Base-by-base conservation (phyloP, 2,329 filamentous ascomycete genomes). In the Tricladium varicosporioides region DNA sequence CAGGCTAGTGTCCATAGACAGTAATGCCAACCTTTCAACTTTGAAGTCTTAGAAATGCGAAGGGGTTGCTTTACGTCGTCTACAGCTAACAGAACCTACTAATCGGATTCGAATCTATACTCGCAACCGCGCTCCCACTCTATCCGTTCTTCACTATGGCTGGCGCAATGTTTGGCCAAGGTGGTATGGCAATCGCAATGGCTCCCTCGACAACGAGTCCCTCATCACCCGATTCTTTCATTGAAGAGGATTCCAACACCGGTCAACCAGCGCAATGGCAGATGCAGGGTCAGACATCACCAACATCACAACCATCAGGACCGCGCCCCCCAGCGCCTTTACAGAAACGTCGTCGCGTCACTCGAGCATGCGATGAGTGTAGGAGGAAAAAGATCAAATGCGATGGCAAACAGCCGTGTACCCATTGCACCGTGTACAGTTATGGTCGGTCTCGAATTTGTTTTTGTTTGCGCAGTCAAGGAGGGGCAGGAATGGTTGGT, bases 361-460 rank as follows among this genome's bases (percentile, higher is more conserved):
- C 89, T 16, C 80, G 90, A 66, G 89, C 89, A 43, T 93, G 89
- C 73, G 89, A 92, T 66, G 88, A 92, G 72, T 93, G 89, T 70
- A 82, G 89, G 56, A 82, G 89, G 64, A 93, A 93, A 72, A 93
- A 93, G 74, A 93, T 93, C 69, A 93, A 92, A 71, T 93, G 89
- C 66, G 89, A 92, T 71, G 89, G 89, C 65, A 91, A 92, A 72
- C 89, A 92, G 71, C 90, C 90, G 9, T 94, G 90, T 74, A 97
- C 92, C 0, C 94, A 97, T 74, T 99, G 94, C 73, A 96, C 92
- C 10, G 92, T 97, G 50, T 99, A 99, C 74, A 97, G 92, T 72
- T 99, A 99, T 78, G 93, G 94, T 97, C 81, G 70, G 81, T 67
- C 32, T 56, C 42, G 53, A 46, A n/a, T 60, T 60, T 11, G 48